Percentiles rank a stretch among this genome's conserved stretches.
Evolutionary conservation across 257 asterid species (phyloP).

Genomic region (Verbascum thapsus): DNA sequence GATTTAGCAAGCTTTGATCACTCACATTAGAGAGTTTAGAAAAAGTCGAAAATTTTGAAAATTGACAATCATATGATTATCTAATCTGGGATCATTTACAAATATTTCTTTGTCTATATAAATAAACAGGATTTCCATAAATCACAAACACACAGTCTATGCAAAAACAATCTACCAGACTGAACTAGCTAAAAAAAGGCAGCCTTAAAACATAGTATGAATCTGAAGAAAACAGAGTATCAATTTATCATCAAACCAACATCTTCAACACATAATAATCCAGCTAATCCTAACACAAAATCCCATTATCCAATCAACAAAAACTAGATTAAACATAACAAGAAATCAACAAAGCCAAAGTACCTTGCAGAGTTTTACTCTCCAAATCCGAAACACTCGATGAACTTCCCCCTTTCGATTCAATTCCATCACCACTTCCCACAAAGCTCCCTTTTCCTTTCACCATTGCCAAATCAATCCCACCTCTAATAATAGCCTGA

Average conservation of each 20-base stretch:
- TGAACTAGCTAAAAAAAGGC: no score
- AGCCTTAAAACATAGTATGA: background rate
- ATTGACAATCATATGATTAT: background rate
- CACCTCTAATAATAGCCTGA: conserved; percentile 40
- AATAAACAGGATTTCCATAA: background rate
- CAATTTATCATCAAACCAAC: background rate
- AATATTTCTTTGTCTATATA: no score
- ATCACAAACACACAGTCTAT: background rate
- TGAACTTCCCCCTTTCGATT: conserved; percentile 81
- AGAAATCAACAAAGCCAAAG: conserved; percentile 5
- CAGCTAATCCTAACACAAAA: background rate
- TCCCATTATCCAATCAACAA: background rate
- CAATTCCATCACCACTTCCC: conserved; percentile 44
- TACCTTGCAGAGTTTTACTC: conserved; percentile 72
- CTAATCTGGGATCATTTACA: background rate
- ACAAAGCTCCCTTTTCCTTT: conserved; percentile 53
- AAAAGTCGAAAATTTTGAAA: no score
- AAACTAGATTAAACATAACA: background rate
- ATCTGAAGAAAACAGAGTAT: background rate
- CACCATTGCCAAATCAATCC: conserved; percentile 40
- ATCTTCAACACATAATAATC: background rate
- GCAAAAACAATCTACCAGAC: no score
- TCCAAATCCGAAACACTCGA: conserved; percentile 64
- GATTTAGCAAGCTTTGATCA: conserved; percentile 11
- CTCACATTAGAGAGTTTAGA: background rate